A percentile compares a stretch with the other conserved stretches of the same genome.
These are phyloP conservation scores for Nannochloropsis oceanica DNA, from an alignment of 108 stramenopile genomes.

Conservation along the genomic window DNA sequence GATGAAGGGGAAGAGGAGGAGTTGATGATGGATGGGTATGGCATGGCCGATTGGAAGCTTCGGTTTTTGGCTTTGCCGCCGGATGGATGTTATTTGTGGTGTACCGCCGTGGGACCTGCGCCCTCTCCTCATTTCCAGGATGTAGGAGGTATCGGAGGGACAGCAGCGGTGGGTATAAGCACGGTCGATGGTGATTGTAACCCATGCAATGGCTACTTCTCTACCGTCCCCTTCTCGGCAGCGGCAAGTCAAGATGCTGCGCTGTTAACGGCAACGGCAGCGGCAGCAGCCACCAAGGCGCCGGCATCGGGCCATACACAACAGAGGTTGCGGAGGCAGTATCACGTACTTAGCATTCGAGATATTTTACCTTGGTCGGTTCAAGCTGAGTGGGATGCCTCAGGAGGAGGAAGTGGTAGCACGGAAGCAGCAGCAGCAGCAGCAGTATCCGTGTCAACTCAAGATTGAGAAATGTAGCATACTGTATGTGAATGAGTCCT, in stretches of 20 bases:
- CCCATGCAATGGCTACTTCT: too few relatives aligned
- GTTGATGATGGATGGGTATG: not conserved
- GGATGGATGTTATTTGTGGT: not conserved
- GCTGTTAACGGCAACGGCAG: too few relatives aligned
- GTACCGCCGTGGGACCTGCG: not conserved
- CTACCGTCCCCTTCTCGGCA: too few relatives aligned
- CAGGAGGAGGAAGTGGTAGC: not conserved
- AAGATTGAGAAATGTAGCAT: too few relatives aligned
- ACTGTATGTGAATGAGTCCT: too few relatives aligned
- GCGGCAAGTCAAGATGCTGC: too few relatives aligned
- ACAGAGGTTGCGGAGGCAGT: not conserved
- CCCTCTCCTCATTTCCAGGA: not conserved
- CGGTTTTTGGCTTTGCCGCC: not conserved
- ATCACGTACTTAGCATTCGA: not conserved
- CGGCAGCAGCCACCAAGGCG: not conserved
- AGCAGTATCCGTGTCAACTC: too few relatives aligned
- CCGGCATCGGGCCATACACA: not conserved
- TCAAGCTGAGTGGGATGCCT: not conserved
- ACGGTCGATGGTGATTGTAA: too few relatives aligned
- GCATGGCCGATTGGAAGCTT: not conserved
- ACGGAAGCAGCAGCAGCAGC: too few relatives aligned
- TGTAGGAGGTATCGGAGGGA: too few relatives aligned
- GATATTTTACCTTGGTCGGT: not conserved
- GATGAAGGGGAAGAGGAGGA: not conserved
- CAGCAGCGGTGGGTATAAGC: too few relatives aligned